Evolutionary conservation across 1,284 basidiomycete species (phyloP), one percentile per base, ranked within the genome.

Genomic region (Phlebopus sp.): DNA sequence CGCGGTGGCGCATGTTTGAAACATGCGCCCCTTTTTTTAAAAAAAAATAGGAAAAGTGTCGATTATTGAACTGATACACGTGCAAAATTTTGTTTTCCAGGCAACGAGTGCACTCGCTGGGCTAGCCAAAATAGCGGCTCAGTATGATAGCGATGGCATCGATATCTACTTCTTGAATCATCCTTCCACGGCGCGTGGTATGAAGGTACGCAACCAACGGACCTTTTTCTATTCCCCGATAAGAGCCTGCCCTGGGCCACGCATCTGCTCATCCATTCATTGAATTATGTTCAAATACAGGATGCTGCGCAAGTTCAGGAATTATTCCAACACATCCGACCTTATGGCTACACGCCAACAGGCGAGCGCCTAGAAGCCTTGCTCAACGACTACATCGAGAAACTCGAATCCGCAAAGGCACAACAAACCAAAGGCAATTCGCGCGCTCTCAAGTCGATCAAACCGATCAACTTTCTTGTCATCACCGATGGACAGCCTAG

Each of bases 401-500:
- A 57, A 19, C 66, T 81, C 3, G 76, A 82, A 49, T 37, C 47
- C 3, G 71, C 71, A 0, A 62, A 69, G 32, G 10, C 7, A 29
- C 56, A 52, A 17, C 59, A 41, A 23, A 59, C 53, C 23, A 59
- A 58, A 13, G 70, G 66, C 4, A 67, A 71, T 32, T 30, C 42
- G 2, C 50, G 50, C 3, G 59, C 63, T 0, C 43, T 72, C 46
- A 59, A 66, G 42, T 52, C 56, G 9, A 66, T 78, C 5, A 84
- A 81, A 56, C 81, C 80, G 0, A 60, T 82, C 25, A 83, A 83
- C 55, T 77, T 74, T 48, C 75, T 86, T 21, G 62, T 85, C 19
- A 71, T 86, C 42, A 85, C 83, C 0, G 83, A 86, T 54, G 83
- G 84, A 11, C 71, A 64, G 15, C 73, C 80, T 2, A 76, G 81